Percentiles rank a stretch among this genome's conserved stretches.
Conservation (phyloP, 192 early-diverging fungal species). For the Jimgerdemannia lactiflua region DNA sequence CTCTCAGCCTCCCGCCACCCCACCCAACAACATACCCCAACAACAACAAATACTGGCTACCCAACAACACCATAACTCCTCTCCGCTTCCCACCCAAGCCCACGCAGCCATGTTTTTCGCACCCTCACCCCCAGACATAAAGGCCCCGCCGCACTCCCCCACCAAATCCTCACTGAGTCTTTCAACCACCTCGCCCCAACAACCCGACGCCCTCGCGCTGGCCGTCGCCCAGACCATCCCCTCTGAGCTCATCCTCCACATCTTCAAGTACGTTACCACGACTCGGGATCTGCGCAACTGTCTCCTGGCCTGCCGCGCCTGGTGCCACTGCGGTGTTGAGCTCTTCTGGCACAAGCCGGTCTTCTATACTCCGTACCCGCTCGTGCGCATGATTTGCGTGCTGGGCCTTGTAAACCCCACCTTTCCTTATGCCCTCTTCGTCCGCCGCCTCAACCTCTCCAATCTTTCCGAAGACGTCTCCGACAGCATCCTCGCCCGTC, state of each 20-base stretch:
- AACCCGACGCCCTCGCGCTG: background rate
- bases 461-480: conserved; percentile 36
- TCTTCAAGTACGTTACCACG: conserved; percentile 39
- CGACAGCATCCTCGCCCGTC: conserved; percentile 30
- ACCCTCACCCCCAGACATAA: background rate
- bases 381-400: conserved; percentile 25
- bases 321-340: conserved; percentile 54
- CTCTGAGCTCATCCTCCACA: conserved; percentile 49
- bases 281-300: conserved; percentile 41
- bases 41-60: too few species aligned
- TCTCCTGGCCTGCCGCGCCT: conserved; percentile 46
- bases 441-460: conserved; percentile 58
- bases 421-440: conserved; percentile 47
- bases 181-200: background rate
- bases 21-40: too few species aligned
- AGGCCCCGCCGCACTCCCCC: background rate
- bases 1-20: too few species aligned
- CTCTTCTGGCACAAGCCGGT: conserved; percentile 51
- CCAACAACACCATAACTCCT: too few species aligned
- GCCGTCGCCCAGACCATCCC: conserved; percentile 30
- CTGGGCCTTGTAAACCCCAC: conserved; percentile 17
- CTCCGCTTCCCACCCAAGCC: too few species aligned
- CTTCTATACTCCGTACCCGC: conserved; percentile 14
- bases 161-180: background rate
- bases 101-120: background rate